Base-by-base conservation (phyloP, 192 early-diverging fungal genomes). In the Gaertneriomyces semiglobifer region DNA sequence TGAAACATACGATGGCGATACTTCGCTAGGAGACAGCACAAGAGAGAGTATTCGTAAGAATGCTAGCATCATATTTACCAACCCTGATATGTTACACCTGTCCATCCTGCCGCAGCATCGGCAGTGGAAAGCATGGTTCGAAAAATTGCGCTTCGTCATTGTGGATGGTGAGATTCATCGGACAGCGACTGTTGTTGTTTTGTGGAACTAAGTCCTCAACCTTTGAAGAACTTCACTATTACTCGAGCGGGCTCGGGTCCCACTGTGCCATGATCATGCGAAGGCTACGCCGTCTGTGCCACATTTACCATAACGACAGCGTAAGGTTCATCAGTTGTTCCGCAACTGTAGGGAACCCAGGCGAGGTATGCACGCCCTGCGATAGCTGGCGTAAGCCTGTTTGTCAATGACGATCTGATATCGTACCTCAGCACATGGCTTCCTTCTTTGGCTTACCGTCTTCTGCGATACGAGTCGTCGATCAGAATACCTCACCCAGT, bases 41-140 rank as follows among this genome's bases (percentile, higher is more conserved):
- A 79, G 90, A 0, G 55, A 50, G 0, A 19, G 44, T 4, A 88
- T 92, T 16, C 72, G 87, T 7, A 68, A 76, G 7, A 72, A 62
- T 7, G 75, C 84, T 0, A 77, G 75, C 14, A 74, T 94, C 0
- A 74, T 94, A 7, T 79, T 94, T 41, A 94, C 90, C 12, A 94
- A 94, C 72, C 89, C 89, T 6, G 92, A 94, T 60, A 93, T 89
- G 66, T 62, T 94, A 4, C 91, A 94, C 63, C 53, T 78, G 38
- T 74, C 84, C 12, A 84, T 93, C 58, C 65, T 90, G 16, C 90
- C 88, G 1, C 71, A 81, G 50, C 69, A 76, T 8, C 44, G 59
- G 18, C 40, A 66, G 39, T 92, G 91, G 92, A 66, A 56, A 7
- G n/a, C 59, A 14, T 85, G 91, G 63, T 74, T 88, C 39, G 41